Evolutionary conservation across 805 yeast genomes (phyloP), one percentile per base, ranked within the genome.

Genomic region (Priceomyces haplophilus): DNA sequence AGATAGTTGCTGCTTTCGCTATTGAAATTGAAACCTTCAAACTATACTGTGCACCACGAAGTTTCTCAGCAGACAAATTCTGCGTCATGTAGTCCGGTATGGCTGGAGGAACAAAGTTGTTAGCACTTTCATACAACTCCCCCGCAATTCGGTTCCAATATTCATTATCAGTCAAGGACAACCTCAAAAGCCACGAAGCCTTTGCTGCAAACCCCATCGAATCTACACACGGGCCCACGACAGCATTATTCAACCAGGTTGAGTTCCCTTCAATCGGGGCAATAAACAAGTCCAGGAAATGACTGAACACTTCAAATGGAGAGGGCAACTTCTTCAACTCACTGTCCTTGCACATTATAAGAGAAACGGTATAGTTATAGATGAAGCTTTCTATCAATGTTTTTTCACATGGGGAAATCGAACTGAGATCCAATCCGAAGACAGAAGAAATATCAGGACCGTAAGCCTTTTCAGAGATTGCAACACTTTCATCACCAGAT

Each of bases 171-270:
- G 13, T 16, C 17, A 32, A 17, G n/a, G 35, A 13, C 12, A 16
- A 16, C 17, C 35, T 32, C 19, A 20, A 32, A 13, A 32, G 35
- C 42, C 42, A 40, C 7, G 42, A 40, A n/a, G 42, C 42, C 13
- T 40, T 40, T 11, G 38, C 42, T 16, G 42, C 42, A 23, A 33
- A 25, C 21, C 34, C 42, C 33, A 40, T 33, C 24, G 42, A 36
- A 24, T 34, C 38, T 17, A 40, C 13, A 6, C 38, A 34, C n/a
- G 42, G 37, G 12, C 42, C 42, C 23, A 40, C 23, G n/a, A 40
- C 42, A 4, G 42, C 27, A 19, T 40, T 40, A 34, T 40, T 40
- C 38, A 40, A 24, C 42, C 42, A 40, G 18, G 18, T 19, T 3
- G 33, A 32, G 5, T 35, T 24, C 10, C 42, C 32, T 17, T 33